phyloP scores from a whole-genome alignment of 768 basidiomycete species.

The Clavaria fumosa region DNA sequence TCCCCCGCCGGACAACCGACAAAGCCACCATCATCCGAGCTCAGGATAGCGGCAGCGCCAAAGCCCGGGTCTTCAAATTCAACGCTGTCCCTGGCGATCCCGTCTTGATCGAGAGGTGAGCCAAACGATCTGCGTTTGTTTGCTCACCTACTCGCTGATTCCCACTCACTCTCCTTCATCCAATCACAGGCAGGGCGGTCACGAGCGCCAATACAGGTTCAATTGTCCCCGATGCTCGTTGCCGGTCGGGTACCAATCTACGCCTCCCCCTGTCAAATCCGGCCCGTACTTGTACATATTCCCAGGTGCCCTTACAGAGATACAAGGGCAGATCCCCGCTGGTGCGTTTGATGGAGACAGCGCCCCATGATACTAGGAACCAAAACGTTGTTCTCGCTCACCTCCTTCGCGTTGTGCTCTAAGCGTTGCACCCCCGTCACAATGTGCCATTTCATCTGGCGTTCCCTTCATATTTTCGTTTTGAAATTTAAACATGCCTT shows the following conservation, averaged over 20 bases:
- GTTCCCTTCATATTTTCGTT: too few relatives aligned
- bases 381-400: neutral
- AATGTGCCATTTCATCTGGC: too few relatives aligned
- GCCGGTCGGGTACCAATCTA: slow-evolving; percentile 63
- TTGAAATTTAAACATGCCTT: too few relatives aligned
- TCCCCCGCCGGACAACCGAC: slow-evolving; percentile 66
- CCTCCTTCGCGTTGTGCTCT: too few relatives aligned
- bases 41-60: slow-evolving; percentile 39
- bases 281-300: slow-evolving; percentile 70
- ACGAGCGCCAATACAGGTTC: slow-evolving; percentile 65
- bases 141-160: slow-evolving; percentile 3
- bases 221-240: slow-evolving; percentile 53
- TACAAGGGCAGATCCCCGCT: slow-evolving; percentile 73
- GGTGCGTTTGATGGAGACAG: slow-evolving; percentile 66
- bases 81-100: slow-evolving; percentile 59
- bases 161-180: slow-evolving; percentile 3
- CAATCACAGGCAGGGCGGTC: slow-evolving; percentile 37
- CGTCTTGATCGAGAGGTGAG: slow-evolving; percentile 66
- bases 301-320: slow-evolving; percentile 69
- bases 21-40: slow-evolving; percentile 67
- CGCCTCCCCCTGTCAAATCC: slow-evolving; percentile 60
- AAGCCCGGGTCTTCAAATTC: slow-evolving; percentile 71
- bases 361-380: slow-evolving; percentile 7
- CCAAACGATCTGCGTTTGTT: slow-evolving; percentile 5
- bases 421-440: too few relatives aligned